Evolutionary conservation across 2,329 filamentous ascomycete genomes (phyloP).

Genomic region (Trichoderma sp.): DNA sequence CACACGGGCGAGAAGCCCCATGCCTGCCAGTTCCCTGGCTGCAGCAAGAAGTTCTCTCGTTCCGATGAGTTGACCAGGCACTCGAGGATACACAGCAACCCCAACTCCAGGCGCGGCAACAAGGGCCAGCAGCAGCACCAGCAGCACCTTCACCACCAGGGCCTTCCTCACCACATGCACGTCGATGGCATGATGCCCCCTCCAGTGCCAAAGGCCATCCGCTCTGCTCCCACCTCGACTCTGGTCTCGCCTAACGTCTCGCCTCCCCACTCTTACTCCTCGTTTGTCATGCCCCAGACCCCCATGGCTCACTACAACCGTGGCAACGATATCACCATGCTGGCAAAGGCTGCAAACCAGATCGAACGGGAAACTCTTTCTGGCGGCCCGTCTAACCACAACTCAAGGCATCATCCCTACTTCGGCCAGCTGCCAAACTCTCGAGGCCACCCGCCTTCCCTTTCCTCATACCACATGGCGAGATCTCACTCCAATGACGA

Average conservation of each 20-base stretch:
- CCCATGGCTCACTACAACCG: constrained; percentile 53
- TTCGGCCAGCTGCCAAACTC: constrained; percentile 52
- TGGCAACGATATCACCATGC: constrained; percentile 57
- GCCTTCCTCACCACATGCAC: constrained; percentile 46
- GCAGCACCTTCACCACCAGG: constrained; percentile 40
- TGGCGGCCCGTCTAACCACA: constrained; percentile 43
- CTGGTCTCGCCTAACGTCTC: constrained; percentile 94
- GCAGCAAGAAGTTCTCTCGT: constrained; percentile 94
- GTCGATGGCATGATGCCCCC: constrained; percentile 75
- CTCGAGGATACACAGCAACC: constrained; percentile 98
- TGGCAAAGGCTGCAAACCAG: constrained; percentile 62
- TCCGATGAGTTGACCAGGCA: constrained; percentile 96
- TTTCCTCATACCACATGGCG: constrained; percentile 93
- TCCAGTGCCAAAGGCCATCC: constrained; percentile 73
- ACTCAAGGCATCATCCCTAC: constrained; percentile 55
- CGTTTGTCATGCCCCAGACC: constrained; percentile 57
- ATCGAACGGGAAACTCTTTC: constrained; percentile 58
- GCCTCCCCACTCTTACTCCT: constrained; percentile 85
- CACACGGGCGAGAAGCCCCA: constrained; percentile 99
- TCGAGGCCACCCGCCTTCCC: constrained; percentile 68
- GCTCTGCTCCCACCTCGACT: constrained; percentile 84
- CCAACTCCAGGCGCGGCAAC: constrained; percentile 91
- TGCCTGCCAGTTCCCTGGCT: constrained; percentile 91
- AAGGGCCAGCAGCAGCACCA: constrained; percentile 61
- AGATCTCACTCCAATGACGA: constrained; percentile 79